These are phyloP conservation scores for Raffaelea ambrosiae DNA, from an alignment of 2,329 filamentous ascomycete species.

Conservation along the genomic window DNA sequence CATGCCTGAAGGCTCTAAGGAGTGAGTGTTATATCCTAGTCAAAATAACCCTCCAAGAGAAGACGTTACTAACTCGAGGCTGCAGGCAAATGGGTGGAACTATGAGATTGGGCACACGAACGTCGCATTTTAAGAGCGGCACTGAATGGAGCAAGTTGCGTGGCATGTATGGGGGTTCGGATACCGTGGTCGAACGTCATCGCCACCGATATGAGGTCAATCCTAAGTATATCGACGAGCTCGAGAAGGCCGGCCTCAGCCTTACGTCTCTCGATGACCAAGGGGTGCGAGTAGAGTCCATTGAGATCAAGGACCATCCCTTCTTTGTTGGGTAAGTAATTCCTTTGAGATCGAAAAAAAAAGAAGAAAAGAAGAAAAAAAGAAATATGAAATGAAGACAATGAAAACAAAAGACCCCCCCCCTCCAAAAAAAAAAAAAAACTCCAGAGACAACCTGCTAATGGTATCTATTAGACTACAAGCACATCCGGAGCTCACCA, in stretches of 20 bases:
- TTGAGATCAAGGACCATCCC: slow-evolving; percentile 67
- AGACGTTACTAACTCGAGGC: too few species aligned
- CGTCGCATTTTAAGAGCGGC: slow-evolving; percentile 58
- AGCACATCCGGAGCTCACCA: slow-evolving; percentile 80
- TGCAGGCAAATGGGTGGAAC: slow-evolving; percentile 62
- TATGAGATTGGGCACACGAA: slow-evolving; percentile 64
- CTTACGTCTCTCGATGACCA: slow-evolving; percentile 69
- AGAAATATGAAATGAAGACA: neutral
- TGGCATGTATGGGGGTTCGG: slow-evolving; percentile 50
- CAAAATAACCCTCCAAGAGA: too few species aligned
- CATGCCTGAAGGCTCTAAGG: slow-evolving; percentile 66
- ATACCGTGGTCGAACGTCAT: slow-evolving; percentile 55
- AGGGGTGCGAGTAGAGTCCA: slow-evolving; percentile 65
- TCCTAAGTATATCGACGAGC: slow-evolving; percentile 53
- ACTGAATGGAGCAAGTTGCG: slow-evolving; percentile 66
- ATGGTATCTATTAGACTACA: slow-evolving; percentile 46
- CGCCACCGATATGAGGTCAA: slow-evolving; percentile 77
- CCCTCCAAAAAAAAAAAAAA: neutral
- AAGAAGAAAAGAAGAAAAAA: neutral
- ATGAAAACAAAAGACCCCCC: neutral
- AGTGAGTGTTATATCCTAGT: slow-evolving; percentile 7
- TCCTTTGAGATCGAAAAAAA: neutral
- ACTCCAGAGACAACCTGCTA: neutral
- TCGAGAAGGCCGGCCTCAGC: slow-evolving; percentile 53
- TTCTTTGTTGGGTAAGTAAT: slow-evolving; percentile 43